These are phyloP conservation scores for Irpex lacteus DNA, from an alignment of 1,284 basidiomycete genomes.

Conservation along the genomic window DNA sequence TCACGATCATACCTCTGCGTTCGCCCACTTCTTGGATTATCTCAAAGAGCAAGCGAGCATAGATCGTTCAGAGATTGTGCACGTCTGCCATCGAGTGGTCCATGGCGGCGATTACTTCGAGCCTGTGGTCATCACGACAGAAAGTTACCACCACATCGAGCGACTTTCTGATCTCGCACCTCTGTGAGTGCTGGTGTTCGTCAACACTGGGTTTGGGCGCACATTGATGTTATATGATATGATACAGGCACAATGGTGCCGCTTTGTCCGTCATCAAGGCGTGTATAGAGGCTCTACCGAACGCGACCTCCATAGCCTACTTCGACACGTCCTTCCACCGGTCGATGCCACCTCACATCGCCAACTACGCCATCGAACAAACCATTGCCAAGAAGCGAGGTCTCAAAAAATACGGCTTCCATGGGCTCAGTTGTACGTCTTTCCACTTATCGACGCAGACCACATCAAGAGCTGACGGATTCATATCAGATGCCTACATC, in stretches of 20 bases:
- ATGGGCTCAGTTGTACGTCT: conserved; percentile 69
- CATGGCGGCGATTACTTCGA: conserved; percentile 77
- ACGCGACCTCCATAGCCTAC: conserved; percentile 62
- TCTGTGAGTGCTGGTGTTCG: conserved; percentile 36
- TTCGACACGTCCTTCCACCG: conserved; percentile 88
- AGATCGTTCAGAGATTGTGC: conserved; percentile 42
- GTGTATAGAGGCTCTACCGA: conserved; percentile 61
- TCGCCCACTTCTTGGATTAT: conserved; percentile 56
- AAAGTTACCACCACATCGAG: conserved; percentile 69
- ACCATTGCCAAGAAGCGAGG: conserved; percentile 59
- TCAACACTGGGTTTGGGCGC: background rate
- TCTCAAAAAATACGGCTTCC: conserved; percentile 86
- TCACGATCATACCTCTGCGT: conserved; percentile 60
- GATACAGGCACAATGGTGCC: conserved; percentile 55
- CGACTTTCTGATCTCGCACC: conserved; percentile 78
- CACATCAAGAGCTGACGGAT: conserved; percentile 6
- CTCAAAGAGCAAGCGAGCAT: conserved; percentile 44
- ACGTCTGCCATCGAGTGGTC: conserved; percentile 74
- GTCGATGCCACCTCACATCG: conserved; percentile 69
- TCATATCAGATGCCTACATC: conserved; percentile 56
- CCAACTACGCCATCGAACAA: conserved; percentile 75
- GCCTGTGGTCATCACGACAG: conserved; percentile 64
- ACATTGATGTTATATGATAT: background rate
- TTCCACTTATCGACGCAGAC: background rate
- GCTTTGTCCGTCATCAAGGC: conserved; percentile 60